Conservation (phyloP, 2,329 filamentous ascomycete species). For the Harringtonia lauricola region DNA sequence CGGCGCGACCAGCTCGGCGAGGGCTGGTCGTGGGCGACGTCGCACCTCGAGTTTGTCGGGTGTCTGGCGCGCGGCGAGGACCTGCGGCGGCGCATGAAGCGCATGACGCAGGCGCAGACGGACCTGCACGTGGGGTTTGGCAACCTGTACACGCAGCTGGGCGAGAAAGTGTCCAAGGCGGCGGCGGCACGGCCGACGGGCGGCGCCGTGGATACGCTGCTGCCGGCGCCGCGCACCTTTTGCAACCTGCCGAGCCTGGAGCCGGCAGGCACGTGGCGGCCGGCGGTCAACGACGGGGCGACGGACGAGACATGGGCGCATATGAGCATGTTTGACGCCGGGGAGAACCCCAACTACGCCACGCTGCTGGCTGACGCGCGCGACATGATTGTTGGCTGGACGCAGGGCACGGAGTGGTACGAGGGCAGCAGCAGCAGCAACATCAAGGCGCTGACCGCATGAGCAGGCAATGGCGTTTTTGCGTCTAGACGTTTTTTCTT, state of each 20-base stretch:
- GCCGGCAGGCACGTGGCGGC: constrained; percentile 43
- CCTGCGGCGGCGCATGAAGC: constrained; percentile 60
- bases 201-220: constrained; percentile 22
- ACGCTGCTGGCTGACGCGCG: constrained; percentile 55
- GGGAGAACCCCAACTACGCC: constrained; percentile 62
- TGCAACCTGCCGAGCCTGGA: constrained; percentile 62
- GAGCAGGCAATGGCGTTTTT: background rate
- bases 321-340: constrained; percentile 66
- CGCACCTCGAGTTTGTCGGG: constrained; percentile 88
- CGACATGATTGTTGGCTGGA: constrained; percentile 54
- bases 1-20: constrained; percentile 70
- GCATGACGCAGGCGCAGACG: constrained; percentile 51
- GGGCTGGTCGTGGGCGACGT: constrained; percentile 72
- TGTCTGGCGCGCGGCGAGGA: constrained; percentile 79
- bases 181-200: background rate
- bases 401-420: constrained; percentile 56
- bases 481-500: no score
- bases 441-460: background rate
- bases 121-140: constrained; percentile 66
- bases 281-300: constrained; percentile 68
- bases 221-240: constrained; percentile 71
- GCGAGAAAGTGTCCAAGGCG: no score
- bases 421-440: constrained; percentile 29
- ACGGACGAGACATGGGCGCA: constrained; percentile 73
- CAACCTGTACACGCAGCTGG: constrained; percentile 80